Conservation (phyloP, 805 yeast species). For the Candida lessepsii region DNA sequence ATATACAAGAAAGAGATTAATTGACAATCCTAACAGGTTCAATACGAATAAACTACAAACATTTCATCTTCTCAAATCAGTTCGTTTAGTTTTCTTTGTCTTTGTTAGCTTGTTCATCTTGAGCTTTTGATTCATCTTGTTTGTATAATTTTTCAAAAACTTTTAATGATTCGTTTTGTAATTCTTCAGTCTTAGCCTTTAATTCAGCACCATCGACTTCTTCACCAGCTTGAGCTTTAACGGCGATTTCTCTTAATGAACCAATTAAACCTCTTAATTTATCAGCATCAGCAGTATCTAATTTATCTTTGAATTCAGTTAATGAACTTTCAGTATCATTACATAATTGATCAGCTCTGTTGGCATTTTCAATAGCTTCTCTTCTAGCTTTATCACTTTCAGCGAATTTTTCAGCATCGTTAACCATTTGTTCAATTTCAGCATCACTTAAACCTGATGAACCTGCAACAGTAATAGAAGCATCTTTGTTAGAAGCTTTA, state of each 20-base stretch:
- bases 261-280: slow-evolving; percentile 50
- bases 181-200: slow-evolving; percentile 71
- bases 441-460: slow-evolving; percentile 88
- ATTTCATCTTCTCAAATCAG: too few relatives aligned
- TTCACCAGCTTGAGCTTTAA: slow-evolving; percentile 62
- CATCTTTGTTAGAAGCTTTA: slow-evolving; percentile 89
- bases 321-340: slow-evolving; percentile 49
- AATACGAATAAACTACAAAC: too few relatives aligned
- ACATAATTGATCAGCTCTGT: slow-evolving; percentile 78
- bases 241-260: slow-evolving; percentile 62
- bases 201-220: slow-evolving; percentile 62
- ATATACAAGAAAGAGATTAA: slow-evolving; percentile 16
- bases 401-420: slow-evolving; percentile 85
- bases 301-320: slow-evolving; percentile 48
- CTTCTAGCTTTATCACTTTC: slow-evolving; percentile 85
- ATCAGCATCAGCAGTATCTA: slow-evolving; percentile 46
- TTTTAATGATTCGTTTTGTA: slow-evolving; percentile 73
- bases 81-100: slow-evolving; percentile 2
- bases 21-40: too few relatives aligned
- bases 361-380: slow-evolving; percentile 80
- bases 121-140: slow-evolving; percentile 26
- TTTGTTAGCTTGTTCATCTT: slow-evolving; percentile 25
- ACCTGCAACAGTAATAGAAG: slow-evolving; percentile 95
- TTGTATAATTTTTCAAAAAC: slow-evolving; percentile 65
- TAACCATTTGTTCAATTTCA: slow-evolving; percentile 89